A percentile compares a stretch with the other conserved stretches of the same genome.
phyloP scores from a whole-genome alignment of 129 eudicot species.

The Smallanthus sonchifolius region DNA sequence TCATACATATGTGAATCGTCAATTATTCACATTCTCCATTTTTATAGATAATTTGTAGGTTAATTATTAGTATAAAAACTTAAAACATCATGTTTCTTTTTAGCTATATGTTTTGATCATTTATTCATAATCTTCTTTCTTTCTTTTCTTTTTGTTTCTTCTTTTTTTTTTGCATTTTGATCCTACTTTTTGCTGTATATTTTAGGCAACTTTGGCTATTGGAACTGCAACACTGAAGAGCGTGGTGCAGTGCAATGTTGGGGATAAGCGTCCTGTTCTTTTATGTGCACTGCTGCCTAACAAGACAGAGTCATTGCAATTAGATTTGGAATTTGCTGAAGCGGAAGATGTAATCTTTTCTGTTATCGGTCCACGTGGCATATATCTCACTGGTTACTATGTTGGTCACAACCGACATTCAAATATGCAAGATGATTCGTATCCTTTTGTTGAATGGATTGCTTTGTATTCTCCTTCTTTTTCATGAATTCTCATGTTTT shows the following conservation, averaged over 20 bases:
- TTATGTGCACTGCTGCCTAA: conserved; percentile 74
- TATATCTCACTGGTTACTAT: conserved; percentile 76
- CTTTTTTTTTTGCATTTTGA: not conserved
- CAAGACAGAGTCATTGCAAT: conserved; percentile 59
- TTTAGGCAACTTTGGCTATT: conserved; percentile 77
- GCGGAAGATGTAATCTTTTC: conserved; percentile 72
- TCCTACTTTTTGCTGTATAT: not conserved
- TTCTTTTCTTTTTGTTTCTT: too few relatives aligned
- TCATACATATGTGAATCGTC: not conserved
- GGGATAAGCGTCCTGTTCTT: conserved; percentile 72
- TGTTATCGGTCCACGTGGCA: conserved; percentile 83
- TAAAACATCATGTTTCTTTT: not conserved
- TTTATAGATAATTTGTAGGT: not conserved
- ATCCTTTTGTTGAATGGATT: conserved; percentile 40
- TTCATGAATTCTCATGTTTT: not conserved
- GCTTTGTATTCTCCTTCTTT: not conserved
- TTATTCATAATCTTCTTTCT: not conserved
- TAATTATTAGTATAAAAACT: not conserved
- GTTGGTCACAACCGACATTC: conserved; percentile 36
- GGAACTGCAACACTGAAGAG: conserved; percentile 50
- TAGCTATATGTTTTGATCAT: not conserved
- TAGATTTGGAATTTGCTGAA: conserved; percentile 90
- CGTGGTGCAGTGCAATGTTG: conserved; percentile 81
- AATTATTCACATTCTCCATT: not conserved
- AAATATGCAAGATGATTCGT: conserved; percentile 51